Base-by-base conservation (phyloP, 192 early-diverging fungal genomes). In the Allomyces macrogynus region DNA sequence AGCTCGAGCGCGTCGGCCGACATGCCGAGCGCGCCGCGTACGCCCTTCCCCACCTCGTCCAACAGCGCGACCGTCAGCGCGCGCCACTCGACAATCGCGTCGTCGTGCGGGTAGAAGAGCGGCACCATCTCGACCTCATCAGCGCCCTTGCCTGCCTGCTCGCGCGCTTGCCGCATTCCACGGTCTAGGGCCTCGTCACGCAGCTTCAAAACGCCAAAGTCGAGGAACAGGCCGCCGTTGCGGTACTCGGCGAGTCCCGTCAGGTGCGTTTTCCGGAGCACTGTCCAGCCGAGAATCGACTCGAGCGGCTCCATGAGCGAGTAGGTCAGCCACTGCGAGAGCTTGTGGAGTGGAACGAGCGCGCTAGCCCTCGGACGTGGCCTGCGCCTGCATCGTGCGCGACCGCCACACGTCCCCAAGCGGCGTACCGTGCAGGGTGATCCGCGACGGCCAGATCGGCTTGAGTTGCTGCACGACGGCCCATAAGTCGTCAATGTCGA, bases 251-350 rank as follows among this genome's bases (percentile, higher is more conserved):
- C 84, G 43, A 96, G 73, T 9, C 93, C 93, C 1, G 93, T 96
- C 70, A 96, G 78, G 9, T 71, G 62, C 40, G 87, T 82, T 9
- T 80, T 67, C 16, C 84, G 85, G 9, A 72, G 69, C 24, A 86
- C 75, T 5, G 43, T 66, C 23, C 82, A 65, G 23, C 66, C 66
- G 24, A 68, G 70, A 61, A 88, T 71, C 23, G 78, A 75, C 61
- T 78, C 76, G 18, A 94, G 69, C 5, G 87, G 81, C 61, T 94
- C 93, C 73, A 92, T 79, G 44, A 94, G 77, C 4, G 90, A 93
- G 75, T 93, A 94, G 1, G 90, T 89, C 49, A 96, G 84, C 93
- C 93, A 96, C 71, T 96, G 93, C 8, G 91, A 90, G 61, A 96
- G 80, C 67, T 96, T 96, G 74, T 96, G 90, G 74, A 94, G 92